Evolutionary conservation across 164 flowering plant species (phyloP), one percentile per base, ranked within the genome.

Genomic region (Paratinospora sagittata): DNA sequence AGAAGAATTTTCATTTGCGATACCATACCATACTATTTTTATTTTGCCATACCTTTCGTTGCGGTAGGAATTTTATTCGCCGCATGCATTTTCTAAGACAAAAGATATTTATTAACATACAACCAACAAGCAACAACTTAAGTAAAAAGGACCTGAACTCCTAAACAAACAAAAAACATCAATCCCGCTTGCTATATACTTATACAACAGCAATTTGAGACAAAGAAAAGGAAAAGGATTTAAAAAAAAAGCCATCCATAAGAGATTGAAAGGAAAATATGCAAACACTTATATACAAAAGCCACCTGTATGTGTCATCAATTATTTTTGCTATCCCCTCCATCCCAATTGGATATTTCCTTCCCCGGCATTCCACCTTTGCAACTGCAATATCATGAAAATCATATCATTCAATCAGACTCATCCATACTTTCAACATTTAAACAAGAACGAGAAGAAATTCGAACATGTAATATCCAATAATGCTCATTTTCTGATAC

Each of bases 291-390:
- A 19, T 1, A 23, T 55, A 9, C 61, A 55, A 55, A 33, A 64
- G 27, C 30, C 30, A 95, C 99, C 99, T 96, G 85, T 91, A 88
- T 33, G 82, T 89, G 68, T 96, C 99, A 81, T 96, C 98, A 33
- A 96, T 85, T 52, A 93, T 81, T 80, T 86, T 88, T 62, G 90
- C 93, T 43, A 90, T 87, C 34, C 82, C 90, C 43, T 93, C 98
- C 85, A 81, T 96, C 69, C 87, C 81, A 72, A 87, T 64, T 67
- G 82, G 75, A 76, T 78, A 80, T 80, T 80, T 90, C 84, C 88
- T 91, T 9, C 85, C 79, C 85, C 87, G 85, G 37, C 76, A 67
- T 66, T 70, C 74, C 78, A 80, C 68, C 77, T 82, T 87, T 3
- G 89, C 81, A 80, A 78, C 97, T 92, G 85, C 33, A 45, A 21